These are phyloP conservation scores for Podila minutissima DNA, from an alignment of 192 early-diverging fungal species.

Conservation along the genomic window DNA sequence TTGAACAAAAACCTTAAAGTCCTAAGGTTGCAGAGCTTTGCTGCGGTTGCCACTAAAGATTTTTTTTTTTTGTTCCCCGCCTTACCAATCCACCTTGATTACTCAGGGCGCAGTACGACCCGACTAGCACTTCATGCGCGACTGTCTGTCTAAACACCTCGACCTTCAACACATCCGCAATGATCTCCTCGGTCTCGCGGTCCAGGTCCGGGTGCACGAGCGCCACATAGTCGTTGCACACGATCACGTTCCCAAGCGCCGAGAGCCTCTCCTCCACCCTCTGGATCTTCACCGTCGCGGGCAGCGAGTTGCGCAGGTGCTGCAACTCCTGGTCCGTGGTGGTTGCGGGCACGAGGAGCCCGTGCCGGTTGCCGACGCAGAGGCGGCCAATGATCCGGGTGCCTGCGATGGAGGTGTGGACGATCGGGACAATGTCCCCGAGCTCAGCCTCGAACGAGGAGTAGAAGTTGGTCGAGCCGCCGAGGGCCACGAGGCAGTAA, in stretches of 20 bases:
- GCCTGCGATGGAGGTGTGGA: constrained; percentile 95
- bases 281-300: constrained; percentile 89
- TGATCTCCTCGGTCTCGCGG: constrained; percentile 97
- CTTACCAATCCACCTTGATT: constrained; percentile 95
- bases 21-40: no score
- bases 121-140: constrained; percentile 95
- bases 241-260: constrained; percentile 97
- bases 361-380: constrained; percentile 91
- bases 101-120: constrained; percentile 94
- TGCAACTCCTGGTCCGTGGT: constrained; percentile 98
- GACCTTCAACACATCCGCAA: constrained; percentile 93
- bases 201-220: constrained; percentile 98
- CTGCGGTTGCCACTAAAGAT: background rate
- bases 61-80: background rate
- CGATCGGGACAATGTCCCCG: constrained; percentile 90
- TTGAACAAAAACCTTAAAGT: no score
- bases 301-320: constrained; percentile 94
- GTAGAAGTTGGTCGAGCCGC: constrained; percentile 99
- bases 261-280: constrained; percentile 96
- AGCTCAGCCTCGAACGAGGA: constrained; percentile 91
- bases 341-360: constrained; percentile 91
- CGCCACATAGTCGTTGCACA: constrained; percentile 98
- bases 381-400: constrained; percentile 95
- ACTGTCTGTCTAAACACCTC: constrained; percentile 98
- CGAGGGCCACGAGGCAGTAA: constrained; percentile 94